Percentiles rank a stretch among this genome's conserved stretches.
Evolutionary conservation across 768 basidiomycete species (phyloP).

Genomic region (Macrolepiota fuliginosa): DNA sequence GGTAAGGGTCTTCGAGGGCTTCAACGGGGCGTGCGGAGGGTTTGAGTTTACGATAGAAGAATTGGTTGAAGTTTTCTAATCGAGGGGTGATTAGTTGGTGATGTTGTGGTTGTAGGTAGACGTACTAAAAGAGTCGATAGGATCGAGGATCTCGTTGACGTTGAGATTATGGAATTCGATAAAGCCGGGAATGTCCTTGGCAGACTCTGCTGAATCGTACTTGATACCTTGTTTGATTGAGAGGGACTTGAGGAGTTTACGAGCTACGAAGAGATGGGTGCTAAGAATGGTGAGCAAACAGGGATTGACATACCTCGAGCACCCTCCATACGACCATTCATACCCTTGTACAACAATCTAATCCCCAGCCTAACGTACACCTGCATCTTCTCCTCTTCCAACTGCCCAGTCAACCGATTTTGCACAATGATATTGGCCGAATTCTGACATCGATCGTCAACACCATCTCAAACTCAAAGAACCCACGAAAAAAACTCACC

Average conservation of each 20-base stretch:
- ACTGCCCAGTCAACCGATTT: slow-evolving; percentile 84
- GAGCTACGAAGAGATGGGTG: slow-evolving; percentile 41
- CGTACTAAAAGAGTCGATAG: slow-evolving; percentile 80
- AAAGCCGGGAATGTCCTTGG: slow-evolving; percentile 80
- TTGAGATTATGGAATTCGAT: slow-evolving; percentile 89
- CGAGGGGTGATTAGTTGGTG: not conserved
- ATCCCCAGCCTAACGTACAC: slow-evolving; percentile 91
- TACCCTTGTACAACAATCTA: slow-evolving; percentile 89
- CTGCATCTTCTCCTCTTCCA: slow-evolving; percentile 99
- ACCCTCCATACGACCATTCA: slow-evolving; percentile 86
- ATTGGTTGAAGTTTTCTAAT: slow-evolving; percentile 87
- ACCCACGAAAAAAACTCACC: slow-evolving; percentile 30
- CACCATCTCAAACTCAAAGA: not conserved
- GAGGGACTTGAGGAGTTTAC: slow-evolving; percentile 81
- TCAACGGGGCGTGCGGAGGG: slow-evolving; percentile 75
- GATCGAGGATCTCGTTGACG: slow-evolving; percentile 79
- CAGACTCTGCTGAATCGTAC: slow-evolving; percentile 85
- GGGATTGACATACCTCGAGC: slow-evolving; percentile 56
- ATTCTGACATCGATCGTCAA: slow-evolving; percentile 48
- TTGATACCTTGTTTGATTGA: slow-evolving; percentile 94
- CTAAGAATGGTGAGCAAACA: not conserved
- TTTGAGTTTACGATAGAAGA: slow-evolving; percentile 92
- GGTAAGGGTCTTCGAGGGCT: slow-evolving; percentile 66
- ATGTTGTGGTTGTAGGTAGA: slow-evolving; percentile 13
- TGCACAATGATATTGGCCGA: slow-evolving; percentile 99